Evolutionary conservation across 2,329 filamentous ascomycete species (phyloP), one percentile per base, ranked within the genome.

Genomic region (Cryphonectria parasitica): DNA sequence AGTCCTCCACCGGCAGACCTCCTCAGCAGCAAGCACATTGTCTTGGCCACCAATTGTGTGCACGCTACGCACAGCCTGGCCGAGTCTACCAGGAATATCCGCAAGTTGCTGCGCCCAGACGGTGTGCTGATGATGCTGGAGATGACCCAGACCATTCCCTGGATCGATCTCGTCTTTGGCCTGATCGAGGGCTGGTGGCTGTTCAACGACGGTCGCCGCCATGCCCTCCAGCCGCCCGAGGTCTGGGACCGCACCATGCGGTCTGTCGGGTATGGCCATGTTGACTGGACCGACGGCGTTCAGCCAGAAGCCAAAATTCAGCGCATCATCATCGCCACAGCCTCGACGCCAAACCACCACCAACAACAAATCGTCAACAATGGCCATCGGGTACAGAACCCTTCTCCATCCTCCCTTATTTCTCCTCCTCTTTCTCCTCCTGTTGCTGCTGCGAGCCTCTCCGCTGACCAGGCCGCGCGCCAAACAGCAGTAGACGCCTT

Each of bases 141-240:
- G 74, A 74, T 81, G 74, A 81, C 78, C 0, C 39, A 73, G n/a
- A 69, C 60, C 3, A 22, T 80, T 7, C 73, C 66, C 34, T 81
- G 75, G 74, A 73, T 79, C 11, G 79, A 82, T 45, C 69, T 81
- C 34, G 74, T 79, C 39, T 81, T 79, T 36, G 81, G 80, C 0
- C 72, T 80, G 0, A 73, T 82, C 7, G 78, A 82, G n/a, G 80
- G 80, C 4, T 82, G 80, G 80, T 82, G 80, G 80, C 70, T 78
- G n/a, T 80, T 80, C 41, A 74, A 77, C 6, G 79, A 81, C 64
- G 78, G 77, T 0, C 62, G 69, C 4, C 31, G 36, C 45, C 67
- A 79, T 67, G 75, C 76, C n/a, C 19, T 78, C 17, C 69, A 72
- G 3, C 11, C 71, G 13, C 70, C 71, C 5, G 25, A 41, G 22